Conservation (phyloP, 306 rosid species). For the Delonix regia region DNA sequence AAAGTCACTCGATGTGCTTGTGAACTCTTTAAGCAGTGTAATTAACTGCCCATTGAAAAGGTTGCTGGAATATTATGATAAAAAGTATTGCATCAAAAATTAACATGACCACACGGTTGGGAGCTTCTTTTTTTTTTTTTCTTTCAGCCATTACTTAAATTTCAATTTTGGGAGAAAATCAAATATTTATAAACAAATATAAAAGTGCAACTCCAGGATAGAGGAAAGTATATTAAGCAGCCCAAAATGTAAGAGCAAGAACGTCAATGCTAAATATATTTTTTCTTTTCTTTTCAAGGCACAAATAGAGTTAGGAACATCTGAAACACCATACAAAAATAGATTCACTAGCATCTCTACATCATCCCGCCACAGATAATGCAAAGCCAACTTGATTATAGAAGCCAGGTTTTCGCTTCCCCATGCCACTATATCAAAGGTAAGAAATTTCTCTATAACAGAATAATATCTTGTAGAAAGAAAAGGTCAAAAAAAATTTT, state of each 20-base stretch:
- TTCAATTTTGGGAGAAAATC: conserved; percentile 25
- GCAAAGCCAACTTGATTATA: background rate
- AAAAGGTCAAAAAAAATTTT: background rate
- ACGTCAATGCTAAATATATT: background rate
- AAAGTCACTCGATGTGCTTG: background rate
- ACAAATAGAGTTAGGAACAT: background rate
- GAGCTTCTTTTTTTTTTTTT: no score
- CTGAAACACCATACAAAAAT: background rate
- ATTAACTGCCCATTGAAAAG: conserved; percentile 24
- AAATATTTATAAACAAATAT: background rate
- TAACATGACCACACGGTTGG: conserved; percentile 8
- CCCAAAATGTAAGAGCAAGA: background rate
- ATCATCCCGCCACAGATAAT: background rate
- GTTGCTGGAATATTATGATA: conserved; percentile 22
- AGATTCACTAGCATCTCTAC: background rate
- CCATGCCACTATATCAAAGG: no score
- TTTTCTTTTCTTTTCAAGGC: background rate
- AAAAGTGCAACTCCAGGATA: background rate
- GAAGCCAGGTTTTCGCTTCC: background rate
- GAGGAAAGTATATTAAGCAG: background rate
- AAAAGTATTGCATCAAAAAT: conserved; percentile 3
- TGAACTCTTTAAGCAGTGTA: conserved; percentile 6
- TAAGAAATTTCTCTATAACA: no score
- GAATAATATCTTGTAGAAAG: background rate
- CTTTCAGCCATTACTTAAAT: conserved; percentile 11